Conservation (phyloP, 345 rosid species). For the Dimocarpus longan region DNA sequence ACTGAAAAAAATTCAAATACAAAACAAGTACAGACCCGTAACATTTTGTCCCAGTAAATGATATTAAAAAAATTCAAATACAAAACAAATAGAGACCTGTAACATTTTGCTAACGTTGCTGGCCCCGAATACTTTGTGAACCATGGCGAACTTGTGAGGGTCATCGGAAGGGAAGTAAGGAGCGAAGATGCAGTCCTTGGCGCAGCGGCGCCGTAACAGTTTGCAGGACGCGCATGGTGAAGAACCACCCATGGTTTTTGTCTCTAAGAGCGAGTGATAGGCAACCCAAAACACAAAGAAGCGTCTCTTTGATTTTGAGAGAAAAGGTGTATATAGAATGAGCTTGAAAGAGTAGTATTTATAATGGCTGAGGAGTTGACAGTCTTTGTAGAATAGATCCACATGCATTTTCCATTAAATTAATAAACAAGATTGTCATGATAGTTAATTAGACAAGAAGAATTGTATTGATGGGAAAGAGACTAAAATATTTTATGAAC, state of each 20-base stretch:
- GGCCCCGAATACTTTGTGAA: constrained; percentile 88
- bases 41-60: background rate
- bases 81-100: constrained; percentile 44
- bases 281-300: background rate
- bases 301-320: background rate
- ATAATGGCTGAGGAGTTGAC: constrained; percentile 36
- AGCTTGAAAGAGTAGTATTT: constrained; percentile 36
- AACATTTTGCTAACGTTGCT: constrained; percentile 91
- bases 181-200: constrained; percentile 82
- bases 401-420: constrained; percentile 33
- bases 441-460: background rate
- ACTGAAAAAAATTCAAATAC: background rate
- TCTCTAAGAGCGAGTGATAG: too few relatives aligned
- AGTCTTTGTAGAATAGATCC: constrained; percentile 29
- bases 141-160: constrained; percentile 80
- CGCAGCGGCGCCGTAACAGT: constrained; percentile 74
- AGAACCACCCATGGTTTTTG: constrained; percentile 49
- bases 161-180: constrained; percentile 89
- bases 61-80: constrained; percentile 8
- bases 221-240: constrained; percentile 93
- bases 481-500: background rate
- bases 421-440: background rate
- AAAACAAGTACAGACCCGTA: background rate
- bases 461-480: background rate
- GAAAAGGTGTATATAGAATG: constrained; percentile 17